Evolutionary conservation across 1,284 basidiomycete genomes (phyloP).

Genomic region (Inonotus hispidus): DNA sequence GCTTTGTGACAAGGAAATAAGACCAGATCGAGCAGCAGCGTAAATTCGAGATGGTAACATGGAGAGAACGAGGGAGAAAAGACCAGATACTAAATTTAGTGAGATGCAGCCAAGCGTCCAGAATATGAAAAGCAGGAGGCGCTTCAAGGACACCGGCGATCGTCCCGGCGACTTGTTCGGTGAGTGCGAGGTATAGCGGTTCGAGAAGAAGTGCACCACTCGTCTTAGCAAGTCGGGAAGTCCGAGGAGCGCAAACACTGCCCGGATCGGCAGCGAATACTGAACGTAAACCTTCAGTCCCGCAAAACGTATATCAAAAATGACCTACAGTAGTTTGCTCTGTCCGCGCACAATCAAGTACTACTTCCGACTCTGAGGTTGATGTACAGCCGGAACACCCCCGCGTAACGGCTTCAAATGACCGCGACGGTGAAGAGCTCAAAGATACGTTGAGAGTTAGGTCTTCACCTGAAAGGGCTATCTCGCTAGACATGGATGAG

Average conservation of each 20-base stretch:
- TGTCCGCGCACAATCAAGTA: not conserved
- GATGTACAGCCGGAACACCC: not conserved
- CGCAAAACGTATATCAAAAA: not conserved
- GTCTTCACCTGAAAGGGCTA: not conserved
- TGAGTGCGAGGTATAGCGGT: not conserved
- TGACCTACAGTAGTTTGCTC: too few species aligned
- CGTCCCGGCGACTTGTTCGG: too few species aligned
- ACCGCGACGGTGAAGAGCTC: not conserved
- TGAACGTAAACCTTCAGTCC: not conserved
- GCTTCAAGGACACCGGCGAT: not conserved
- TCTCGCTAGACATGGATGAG: not conserved
- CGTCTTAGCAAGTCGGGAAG: not conserved
- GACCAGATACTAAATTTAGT: not conserved
- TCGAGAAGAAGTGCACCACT: not conserved
- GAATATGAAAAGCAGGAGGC: not conserved
- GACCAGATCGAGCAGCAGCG: not conserved
- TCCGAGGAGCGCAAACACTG: not conserved
- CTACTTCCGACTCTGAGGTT: not conserved
- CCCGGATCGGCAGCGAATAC: not conserved
- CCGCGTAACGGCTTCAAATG: not conserved
- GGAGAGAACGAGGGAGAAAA: not conserved
- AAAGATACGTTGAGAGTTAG: not conserved
- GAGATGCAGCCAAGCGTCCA: constrained; percentile 6
- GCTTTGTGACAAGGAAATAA: not conserved
- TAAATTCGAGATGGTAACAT: not conserved